Evolutionary conservation across 1,139 yeast species (phyloP).

Genomic region (Diutina rugosa): DNA sequence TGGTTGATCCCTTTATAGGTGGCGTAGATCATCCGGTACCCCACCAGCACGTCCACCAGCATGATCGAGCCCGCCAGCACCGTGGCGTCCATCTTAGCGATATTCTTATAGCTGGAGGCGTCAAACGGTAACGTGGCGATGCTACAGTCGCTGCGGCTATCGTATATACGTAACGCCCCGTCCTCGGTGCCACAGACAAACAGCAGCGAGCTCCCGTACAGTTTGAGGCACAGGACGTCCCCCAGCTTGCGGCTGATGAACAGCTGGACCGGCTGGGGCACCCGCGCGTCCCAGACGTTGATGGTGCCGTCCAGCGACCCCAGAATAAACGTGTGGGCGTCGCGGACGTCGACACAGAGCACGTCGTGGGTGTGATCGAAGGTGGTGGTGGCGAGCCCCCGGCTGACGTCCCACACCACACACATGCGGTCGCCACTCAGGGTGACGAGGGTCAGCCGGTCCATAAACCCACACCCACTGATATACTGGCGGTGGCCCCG

Average conservation of each 20-base stretch:
- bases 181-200: conserved; percentile 71
- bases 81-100: neutral
- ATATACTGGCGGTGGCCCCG: conserved; percentile 29
- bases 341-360: conserved; percentile 27
- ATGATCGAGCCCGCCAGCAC: conserved; percentile 1
- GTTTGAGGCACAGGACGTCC: conserved; percentile 56
- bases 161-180: conserved; percentile 60
- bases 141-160: conserved; percentile 67
- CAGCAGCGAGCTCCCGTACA: conserved; percentile 46
- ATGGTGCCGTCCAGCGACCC: conserved; percentile 71
- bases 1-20: neutral
- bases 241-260: conserved; percentile 32
- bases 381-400: conserved; percentile 40
- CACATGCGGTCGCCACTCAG: conserved; percentile 81
- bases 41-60: conserved; percentile 1
- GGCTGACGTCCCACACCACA: conserved; percentile 65
- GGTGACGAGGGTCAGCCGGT: conserved; percentile 42
- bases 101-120: neutral
- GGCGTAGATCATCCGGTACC: neutral
- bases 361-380: conserved; percentile 82
- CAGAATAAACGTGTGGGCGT: conserved; percentile 35
- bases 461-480: conserved; percentile 57
- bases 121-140: conserved; percentile 19
- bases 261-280: conserved; percentile 39
- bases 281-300: conserved; percentile 60